A percentile compares a stretch with the other conserved stretches of the same genome.
phyloP scores from a whole-genome alignment of 2,329 filamentous ascomycete genomes.

The Cladosporium sp. region DNA sequence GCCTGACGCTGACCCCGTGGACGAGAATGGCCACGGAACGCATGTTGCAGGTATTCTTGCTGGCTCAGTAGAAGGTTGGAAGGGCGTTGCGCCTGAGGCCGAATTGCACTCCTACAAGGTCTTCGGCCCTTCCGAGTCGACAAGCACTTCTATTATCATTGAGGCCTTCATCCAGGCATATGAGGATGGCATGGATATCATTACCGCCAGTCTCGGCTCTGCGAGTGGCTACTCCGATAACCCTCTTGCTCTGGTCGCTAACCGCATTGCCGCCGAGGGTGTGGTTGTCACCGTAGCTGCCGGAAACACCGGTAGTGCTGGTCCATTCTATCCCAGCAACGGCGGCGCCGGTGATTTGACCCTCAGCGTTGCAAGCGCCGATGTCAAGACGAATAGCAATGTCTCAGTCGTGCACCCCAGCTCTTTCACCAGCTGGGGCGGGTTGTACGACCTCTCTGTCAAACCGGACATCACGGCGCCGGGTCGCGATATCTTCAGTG shows the following conservation, averaged over 20 bases:
- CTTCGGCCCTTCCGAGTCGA: background rate
- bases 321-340: background rate
- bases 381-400: background rate
- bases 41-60: background rate
- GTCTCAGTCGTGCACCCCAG: background rate
- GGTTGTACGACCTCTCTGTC: background rate
- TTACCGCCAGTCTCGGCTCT: background rate
- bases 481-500: background rate
- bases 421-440: background rate
- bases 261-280: background rate
- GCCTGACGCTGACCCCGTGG: background rate
- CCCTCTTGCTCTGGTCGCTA: background rate
- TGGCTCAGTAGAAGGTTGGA: background rate
- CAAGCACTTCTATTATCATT: background rate
- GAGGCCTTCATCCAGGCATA: background rate
- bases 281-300: background rate
- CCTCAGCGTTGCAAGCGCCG: background rate
- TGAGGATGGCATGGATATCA: background rate
- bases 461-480: background rate
- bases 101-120: background rate
- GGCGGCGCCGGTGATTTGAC: background rate
- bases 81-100: background rate
- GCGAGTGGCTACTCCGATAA: background rate
- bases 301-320: background rate
- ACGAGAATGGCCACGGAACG: background rate